Evolutionary conservation across 441 rosid genomes (phyloP), one percentile per base, ranked within the genome.

Genomic region (Pelargonium cotyledonis): DNA sequence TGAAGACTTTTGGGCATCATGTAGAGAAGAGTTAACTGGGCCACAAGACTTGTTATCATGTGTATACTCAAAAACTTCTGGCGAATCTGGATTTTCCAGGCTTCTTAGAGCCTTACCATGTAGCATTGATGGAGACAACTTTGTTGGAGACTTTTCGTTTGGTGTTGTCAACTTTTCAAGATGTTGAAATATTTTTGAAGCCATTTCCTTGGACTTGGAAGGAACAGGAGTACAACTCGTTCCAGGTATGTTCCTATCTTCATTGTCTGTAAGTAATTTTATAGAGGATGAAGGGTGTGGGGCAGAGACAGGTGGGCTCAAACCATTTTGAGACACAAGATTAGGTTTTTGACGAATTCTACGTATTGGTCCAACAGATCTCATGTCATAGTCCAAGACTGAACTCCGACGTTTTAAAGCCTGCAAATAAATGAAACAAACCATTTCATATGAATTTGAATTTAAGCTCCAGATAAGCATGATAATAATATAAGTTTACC

Each of bases 311-410:
- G 86, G 80, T 67, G 83, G 70, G 66, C 80, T 74, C 72, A 79
- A 73, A 75, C 49, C 82, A 79, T 73, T 82, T 29, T 76, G 75
- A 77, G 82, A 75, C 21, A 83, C 77, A 73, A 89, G 83, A 71
- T 83, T 89, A 47, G 95, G 83, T 71, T 92, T 95, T 76, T 92
- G 96, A 63, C 97, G 92, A 75, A 89, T 89, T 78, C 98, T 89
- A 51, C 99, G 92, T 72, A 92, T 81, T 73, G 98, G 89, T 63
- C 95, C 96, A 67, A 80, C 78, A 72, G 96, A 85, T 60, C 92
- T 89, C 11, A 89, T 80, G 79, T 84, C 96, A 84, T 77, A 84
- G 65, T 95, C 96, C 47, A 95, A 80, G 58, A 84, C 86, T 14
- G 93, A 85, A 76, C 86, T 89, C 80, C 95, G 80, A 65, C 96